Evolutionary conservation across 768 basidiomycete species (phyloP), one percentile per base, ranked within the genome.

Genomic region (Tylopilus subfusipes): DNA sequence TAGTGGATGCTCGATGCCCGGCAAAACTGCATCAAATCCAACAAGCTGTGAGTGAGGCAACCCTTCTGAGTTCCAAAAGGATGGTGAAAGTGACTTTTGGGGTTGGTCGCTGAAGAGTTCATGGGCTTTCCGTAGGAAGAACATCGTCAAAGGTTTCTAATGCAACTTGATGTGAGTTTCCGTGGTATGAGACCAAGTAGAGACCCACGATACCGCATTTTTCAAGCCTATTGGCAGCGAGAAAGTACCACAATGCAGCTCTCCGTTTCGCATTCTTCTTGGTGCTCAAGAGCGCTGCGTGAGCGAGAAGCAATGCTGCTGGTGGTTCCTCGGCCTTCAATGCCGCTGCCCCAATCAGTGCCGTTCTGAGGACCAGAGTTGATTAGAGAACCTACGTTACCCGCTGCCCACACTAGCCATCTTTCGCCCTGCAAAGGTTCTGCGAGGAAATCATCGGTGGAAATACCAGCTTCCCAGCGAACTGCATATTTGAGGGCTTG

Each of bases 341-440:
- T 57, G 40, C 48, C 50, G 57, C 63, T 68, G 53, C 47, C 59
- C 64, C 49, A 59, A 63, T 70, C 57, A 75, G 64, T 53, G 55
- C 59, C 44, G 27, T 52, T 55, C 59, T 57, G 33, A 49, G 27
- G 21, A 22, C 22, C 5, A 9, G 29, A 30, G 39, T n/a, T 27
- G 30, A 60, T 30, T 31, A 58, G 24, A 38, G 36, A 50, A 78
- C 84, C 54, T 74, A 93, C 90, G 70, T 83, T 83, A 59, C 85
- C 86, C 24, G 91, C 89, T 39, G 91, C 90, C 83, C 83, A 89
- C 18, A 90, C 87, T 6, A 93, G 72, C 91, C 91, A 93, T 52
- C 88, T 76, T 59, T 93, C 91, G 2, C 90, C 91, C 62, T 88
- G 88, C 29, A 91, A 65, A 12, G 72, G 63, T 44, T 75, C 68